Conservation (phyloP, 805 yeast genomes). For the Candida germanica region DNA sequence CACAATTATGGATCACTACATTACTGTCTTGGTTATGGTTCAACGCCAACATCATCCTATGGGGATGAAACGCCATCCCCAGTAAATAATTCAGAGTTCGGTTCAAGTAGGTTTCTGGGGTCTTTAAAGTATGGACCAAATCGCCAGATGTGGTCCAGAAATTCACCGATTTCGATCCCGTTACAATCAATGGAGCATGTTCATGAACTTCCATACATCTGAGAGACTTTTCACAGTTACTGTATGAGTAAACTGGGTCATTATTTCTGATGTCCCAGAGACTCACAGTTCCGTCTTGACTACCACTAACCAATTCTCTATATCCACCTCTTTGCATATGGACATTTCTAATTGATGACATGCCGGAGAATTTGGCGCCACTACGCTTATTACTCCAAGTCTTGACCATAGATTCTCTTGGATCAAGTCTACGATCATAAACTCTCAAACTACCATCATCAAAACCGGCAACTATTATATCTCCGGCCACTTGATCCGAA, state of each 20-base stretch:
- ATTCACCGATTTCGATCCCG: conserved; percentile 77
- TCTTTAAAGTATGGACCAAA: conserved; percentile 57
- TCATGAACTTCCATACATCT: conserved; percentile 84
- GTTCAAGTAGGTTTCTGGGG: conserved; percentile 43
- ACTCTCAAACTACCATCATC: conserved; percentile 87
- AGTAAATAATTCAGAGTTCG: conserved; percentile 56
- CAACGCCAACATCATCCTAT: conserved; percentile 88
- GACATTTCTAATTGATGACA: conserved; percentile 66
- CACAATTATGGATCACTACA: conserved; percentile 55
- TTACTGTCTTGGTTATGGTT: conserved; percentile 75
- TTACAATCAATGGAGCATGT: conserved; percentile 91
- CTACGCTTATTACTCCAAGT: conserved; percentile 54
- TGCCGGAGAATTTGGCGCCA: conserved; percentile 18
- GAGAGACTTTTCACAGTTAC: conserved; percentile 51
- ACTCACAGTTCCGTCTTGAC: conserved; percentile 76
- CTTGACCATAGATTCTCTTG: conserved; percentile 81
- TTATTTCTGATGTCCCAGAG: conserved; percentile 86
- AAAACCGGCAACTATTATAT: conserved; percentile 86
- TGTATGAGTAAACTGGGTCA: conserved; percentile 67
- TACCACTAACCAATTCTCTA: conserved; percentile 83
- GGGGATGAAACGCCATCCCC: conserved; percentile 81
- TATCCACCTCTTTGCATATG: conserved; percentile 97
- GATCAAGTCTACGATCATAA: conserved; percentile 83
- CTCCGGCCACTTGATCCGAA: conserved; percentile 94
- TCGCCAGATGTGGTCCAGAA: conserved; percentile 88